A percentile compares a stretch with the other conserved stretches of the same genome.
phyloP scores from a whole-genome alignment of 768 basidiomycete species.

The Lactarius vividus region DNA sequence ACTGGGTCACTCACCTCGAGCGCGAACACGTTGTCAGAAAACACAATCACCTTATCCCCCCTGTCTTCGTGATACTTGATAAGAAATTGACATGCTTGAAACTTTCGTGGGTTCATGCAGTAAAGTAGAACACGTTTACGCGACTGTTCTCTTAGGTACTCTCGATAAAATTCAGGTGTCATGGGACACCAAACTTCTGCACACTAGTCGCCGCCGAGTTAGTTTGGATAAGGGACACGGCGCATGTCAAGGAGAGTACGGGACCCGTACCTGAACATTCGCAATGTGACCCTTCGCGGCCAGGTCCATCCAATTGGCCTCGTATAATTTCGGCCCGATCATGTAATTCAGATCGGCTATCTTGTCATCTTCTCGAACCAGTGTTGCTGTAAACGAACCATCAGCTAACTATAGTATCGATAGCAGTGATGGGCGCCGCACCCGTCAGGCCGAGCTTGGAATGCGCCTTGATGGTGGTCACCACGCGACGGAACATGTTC shows the following conservation, averaged over 20 bases:
- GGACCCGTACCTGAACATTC: conserved; percentile 84
- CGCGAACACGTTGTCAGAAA: conserved; percentile 97
- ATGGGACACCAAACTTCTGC: conserved; percentile 99
- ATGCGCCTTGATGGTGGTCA: conserved; percentile 98
- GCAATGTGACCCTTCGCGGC: conserved; percentile 99
- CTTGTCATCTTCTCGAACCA: conserved; percentile 98
- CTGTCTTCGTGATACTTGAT: conserved; percentile 98
- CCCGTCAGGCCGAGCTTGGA: conserved; percentile 97
- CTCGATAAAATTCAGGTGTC: conserved; percentile 98
- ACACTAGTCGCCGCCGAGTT: conserved; percentile 52
- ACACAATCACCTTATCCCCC: conserved; percentile 99
- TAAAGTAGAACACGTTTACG: conserved; percentile 94
- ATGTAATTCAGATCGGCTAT: conserved; percentile 98
- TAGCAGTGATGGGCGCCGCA: conserved; percentile 37
- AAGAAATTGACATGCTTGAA: conserved; percentile 97
- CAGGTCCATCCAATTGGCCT: conserved; percentile 99
- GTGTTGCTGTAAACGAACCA: conserved; percentile 62
- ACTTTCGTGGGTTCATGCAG: conserved; percentile 99
- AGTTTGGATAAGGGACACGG: conserved; percentile 12
- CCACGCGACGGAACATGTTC: conserved; percentile 96
- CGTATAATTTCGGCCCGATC: conserved; percentile 99
- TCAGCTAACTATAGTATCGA: conserved; percentile 8
- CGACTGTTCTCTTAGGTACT: conserved; percentile 90
- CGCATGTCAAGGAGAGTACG: conserved; percentile 10
- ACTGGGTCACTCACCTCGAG: conserved; percentile 63